phyloP scores from a whole-genome alignment of 2,329 filamentous ascomycete genomes.

The Penicillium polonicum region DNA sequence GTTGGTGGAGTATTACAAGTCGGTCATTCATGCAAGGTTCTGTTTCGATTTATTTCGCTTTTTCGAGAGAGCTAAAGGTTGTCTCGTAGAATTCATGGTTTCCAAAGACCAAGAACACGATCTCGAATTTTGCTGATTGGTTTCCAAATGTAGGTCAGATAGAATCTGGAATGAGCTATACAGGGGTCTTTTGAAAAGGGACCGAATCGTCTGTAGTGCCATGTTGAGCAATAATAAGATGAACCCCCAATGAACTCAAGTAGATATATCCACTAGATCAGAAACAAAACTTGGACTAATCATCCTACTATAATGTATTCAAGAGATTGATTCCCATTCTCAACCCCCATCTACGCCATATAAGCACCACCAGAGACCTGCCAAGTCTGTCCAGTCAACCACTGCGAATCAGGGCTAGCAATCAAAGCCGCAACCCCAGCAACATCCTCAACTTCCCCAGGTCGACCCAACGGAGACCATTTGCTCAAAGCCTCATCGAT shows the following conservation, averaged over 20 bases:
- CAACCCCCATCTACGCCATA: conserved; percentile 14
- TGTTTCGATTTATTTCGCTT: conserved; percentile 27
- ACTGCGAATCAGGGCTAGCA: conserved; percentile 25
- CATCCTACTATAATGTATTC: no score
- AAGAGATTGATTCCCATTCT: neutral
- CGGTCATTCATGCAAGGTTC: conserved; percentile 28
- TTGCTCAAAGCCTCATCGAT: conserved; percentile 21
- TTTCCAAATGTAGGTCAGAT: conserved; percentile 29
- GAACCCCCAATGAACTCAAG: no score
- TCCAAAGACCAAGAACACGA: conserved; percentile 27
- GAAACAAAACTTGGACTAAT: neutral
- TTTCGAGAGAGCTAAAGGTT: conserved; percentile 20
- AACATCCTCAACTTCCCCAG: conserved; percentile 22
- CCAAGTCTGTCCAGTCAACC: conserved; percentile 28
- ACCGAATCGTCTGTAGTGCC: neutral
- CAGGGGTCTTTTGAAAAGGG: neutral
- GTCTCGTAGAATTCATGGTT: conserved; percentile 34
- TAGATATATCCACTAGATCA: neutral
- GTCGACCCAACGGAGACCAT: conserved; percentile 23
- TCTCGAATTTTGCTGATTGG: conserved; percentile 27
- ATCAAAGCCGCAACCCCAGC: conserved; percentile 22
- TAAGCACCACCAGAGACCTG: conserved; percentile 24
- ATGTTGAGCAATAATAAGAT: no score
- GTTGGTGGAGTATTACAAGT: conserved; percentile 29
- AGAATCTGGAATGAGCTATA: conserved; percentile 26